Conservation (phyloP, 2,329 filamentous ascomycete species). For the Colletotrichum ledebouriae region DNA sequence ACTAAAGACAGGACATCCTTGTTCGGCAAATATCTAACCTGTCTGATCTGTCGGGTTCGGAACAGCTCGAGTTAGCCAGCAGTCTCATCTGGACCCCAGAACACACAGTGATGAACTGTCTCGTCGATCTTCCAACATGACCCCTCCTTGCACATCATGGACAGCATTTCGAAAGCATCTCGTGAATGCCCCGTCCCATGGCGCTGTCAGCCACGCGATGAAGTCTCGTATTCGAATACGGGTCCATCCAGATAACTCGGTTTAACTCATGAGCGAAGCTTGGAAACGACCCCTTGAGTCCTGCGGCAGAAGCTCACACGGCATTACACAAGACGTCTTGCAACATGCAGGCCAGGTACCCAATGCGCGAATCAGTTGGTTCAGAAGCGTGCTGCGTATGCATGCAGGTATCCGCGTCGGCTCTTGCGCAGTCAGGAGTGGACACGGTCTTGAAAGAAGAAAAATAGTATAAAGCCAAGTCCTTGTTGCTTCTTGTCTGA, state of each 20-base stretch:
- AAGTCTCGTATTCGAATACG: neutral
- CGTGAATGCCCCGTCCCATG: too few species aligned
- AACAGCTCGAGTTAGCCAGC: neutral
- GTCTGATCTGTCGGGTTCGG: conserved; percentile 13
- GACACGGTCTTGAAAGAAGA: conserved; percentile 1
- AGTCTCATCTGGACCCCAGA: neutral
- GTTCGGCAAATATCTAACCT: conserved; percentile 27
- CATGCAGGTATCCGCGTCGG: conserved; percentile 8
- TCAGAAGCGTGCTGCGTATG: neutral
- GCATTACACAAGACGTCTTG: neutral
- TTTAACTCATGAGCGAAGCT: too few species aligned
- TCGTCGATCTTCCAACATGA: neutral
- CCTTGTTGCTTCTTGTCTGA: conserved; percentile 9
- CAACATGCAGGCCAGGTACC: conserved; percentile 9
- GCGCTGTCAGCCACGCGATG: neutral
- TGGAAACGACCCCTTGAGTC: too few species aligned
- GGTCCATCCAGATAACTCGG: neutral
- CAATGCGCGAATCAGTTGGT: neutral
- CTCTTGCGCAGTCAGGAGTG: neutral
- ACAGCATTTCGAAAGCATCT: neutral
- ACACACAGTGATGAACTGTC: conserved; percentile 6
- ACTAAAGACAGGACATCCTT: conserved; percentile 23
- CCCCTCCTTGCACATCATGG: neutral
- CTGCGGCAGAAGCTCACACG: neutral
- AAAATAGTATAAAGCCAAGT: conserved; percentile 29